Conservation (phyloP, 176 grass and related monocot genomes). For the Oryza glumipatula region DNA sequence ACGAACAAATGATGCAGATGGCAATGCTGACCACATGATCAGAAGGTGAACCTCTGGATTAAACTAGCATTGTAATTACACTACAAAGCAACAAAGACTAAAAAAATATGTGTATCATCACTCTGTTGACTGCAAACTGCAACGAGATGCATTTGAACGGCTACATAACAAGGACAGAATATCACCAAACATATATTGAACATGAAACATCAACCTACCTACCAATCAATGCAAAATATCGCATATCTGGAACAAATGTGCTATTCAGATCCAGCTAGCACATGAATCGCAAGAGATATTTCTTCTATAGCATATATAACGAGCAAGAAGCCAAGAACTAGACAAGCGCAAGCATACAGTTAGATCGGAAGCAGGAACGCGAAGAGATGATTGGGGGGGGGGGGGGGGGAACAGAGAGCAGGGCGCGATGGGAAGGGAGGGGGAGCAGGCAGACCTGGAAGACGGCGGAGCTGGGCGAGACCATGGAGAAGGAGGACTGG, state of each 20-base stretch:
- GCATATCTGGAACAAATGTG: not conserved
- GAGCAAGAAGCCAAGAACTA: no score
- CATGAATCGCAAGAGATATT: not conserved
- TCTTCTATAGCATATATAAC: not conserved
- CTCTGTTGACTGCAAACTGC: not conserved
- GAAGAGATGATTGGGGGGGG: not conserved
- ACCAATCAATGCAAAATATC: not conserved
- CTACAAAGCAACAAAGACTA: no score
- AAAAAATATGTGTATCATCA: no score
- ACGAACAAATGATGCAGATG: not conserved
- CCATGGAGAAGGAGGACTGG: slow-evolving; percentile 90
- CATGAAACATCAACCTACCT: not conserved
- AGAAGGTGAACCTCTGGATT: not conserved
- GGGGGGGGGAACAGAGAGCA: not conserved
- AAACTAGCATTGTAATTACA: not conserved
- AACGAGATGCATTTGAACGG: not conserved
- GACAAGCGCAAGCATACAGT: not conserved
- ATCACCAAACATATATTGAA: not conserved
- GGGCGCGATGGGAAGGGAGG: not conserved
- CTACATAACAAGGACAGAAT: not conserved
- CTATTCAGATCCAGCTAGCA: not conserved
- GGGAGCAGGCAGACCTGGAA: slow-evolving; percentile 58
- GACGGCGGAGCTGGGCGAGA: slow-evolving; percentile 75
- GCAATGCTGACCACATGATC: not conserved
- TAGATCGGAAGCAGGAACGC: not conserved